Evolutionary conservation across 805 yeast genomes (phyloP), one percentile per base, ranked within the genome.

Genomic region (Metschnikowia orientalis): DNA sequence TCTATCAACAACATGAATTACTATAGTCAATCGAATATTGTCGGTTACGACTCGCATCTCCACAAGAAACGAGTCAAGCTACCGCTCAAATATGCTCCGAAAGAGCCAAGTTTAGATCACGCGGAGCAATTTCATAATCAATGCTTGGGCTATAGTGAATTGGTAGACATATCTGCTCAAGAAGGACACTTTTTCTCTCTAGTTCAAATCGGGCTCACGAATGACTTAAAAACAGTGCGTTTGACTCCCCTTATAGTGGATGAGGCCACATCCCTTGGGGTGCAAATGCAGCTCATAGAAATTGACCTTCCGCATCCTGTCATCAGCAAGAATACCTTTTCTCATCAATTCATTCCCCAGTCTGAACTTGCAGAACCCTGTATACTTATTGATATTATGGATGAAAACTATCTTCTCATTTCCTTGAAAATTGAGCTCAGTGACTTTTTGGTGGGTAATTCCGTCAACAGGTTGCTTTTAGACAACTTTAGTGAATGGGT

Each of bases 401-500:
- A 79, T 18, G 65, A 61, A 14, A 56, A 61, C 13, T 80, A 73
- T 35, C 54, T 74, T 11, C 53, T 81, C 15, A 63, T 78, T 24
- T 74, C 85, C 0, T 41, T 79, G 19, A 48, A 55, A 3, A 40
- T 82, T 18, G 55, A 61, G 11, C 41, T 69, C 7, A 46, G 59
- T 3, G 67, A 71, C 34, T 80, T 81, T 41, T 26, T 43, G 4
- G 33, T 42, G 14, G 45, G 47, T 8, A 37, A 47, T 16, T 32
- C 41, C 3, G 42, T 40, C 6, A 29, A 44, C 26, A 33, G 47
- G 11, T 52, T 59, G 27, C 34, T 44, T 3, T 42, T 61, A 27
- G 53, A 52, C 23, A 61, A 57, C 21, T 59, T 73, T 35, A 51
- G 54, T 32, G 59, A 70, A 27, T 86, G 94, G 92, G 76, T 85